Conservation (phyloP, 768 basidiomycete genomes). For the Mycena leptocephala region DNA sequence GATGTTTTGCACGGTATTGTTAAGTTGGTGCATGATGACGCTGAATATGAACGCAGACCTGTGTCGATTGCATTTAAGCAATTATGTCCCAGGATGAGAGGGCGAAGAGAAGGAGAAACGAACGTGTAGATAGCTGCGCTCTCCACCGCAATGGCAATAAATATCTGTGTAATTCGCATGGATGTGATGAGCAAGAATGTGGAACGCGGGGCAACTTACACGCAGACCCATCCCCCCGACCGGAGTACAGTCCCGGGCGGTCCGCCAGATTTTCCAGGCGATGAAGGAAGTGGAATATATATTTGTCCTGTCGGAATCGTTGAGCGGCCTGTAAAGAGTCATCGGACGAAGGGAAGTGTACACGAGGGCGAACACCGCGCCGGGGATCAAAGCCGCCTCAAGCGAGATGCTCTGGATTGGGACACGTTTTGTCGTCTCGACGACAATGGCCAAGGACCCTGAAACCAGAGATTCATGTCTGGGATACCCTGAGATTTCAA, state of each 20-base stretch:
- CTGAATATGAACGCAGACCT: background rate
- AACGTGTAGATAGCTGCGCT: background rate
- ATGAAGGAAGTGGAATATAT: background rate
- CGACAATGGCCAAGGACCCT: background rate
- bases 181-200: background rate
- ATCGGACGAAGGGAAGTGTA: too few species aligned
- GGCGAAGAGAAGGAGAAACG: background rate
- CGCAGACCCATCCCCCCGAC: background rate
- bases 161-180: too few species aligned
- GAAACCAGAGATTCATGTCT: background rate
- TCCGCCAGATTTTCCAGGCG: background rate
- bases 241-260: background rate
- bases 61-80: background rate
- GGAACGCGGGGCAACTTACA: background rate
- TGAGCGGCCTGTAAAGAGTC: too few species aligned
- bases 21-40: background rate
- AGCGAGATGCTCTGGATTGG: too few species aligned
- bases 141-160: too few species aligned
- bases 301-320: too few species aligned
- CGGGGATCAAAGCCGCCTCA: too few species aligned
- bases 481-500: background rate
- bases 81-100: too few species aligned
- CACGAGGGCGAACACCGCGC: too few species aligned
- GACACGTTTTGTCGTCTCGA: too few species aligned
- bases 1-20: background rate